phyloP scores from a whole-genome alignment of 176 grass and related monocot genomes.

The Phyllostachys edulis region DNA sequence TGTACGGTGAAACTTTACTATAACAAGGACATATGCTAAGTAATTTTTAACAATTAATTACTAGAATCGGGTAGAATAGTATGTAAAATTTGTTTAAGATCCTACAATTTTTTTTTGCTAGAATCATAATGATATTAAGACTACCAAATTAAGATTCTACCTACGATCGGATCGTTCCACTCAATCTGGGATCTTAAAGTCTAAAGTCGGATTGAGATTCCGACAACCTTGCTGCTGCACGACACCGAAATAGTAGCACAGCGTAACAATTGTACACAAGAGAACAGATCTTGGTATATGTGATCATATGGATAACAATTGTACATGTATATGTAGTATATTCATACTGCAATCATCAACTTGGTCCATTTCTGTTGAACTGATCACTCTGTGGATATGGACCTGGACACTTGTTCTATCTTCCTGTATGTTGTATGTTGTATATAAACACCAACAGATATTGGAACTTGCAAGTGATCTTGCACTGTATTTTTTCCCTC shows the following conservation, averaged over 20 bases:
- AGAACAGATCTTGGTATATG: neutral
- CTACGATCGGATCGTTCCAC: too few relatives aligned
- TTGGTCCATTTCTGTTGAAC: conserved; percentile 7
- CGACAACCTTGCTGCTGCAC: neutral
- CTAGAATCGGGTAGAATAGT: too few relatives aligned
- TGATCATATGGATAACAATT: neutral
- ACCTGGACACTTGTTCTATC: neutral
- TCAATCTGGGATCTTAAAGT: too few relatives aligned
- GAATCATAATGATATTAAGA: too few relatives aligned
- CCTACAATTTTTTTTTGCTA: too few relatives aligned
- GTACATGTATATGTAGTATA: neutral
- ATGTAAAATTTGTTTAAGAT: too few relatives aligned
- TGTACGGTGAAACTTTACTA: too few relatives aligned
- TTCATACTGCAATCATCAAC: neutral
- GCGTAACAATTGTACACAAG: neutral
- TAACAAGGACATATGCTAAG: too few relatives aligned
- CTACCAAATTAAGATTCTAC: too few relatives aligned
- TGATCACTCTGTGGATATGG: neutral
- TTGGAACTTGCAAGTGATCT: neutral
- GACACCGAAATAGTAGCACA: neutral
- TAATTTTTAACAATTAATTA: too few relatives aligned
- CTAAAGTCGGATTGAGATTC: too few relatives aligned
- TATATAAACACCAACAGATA: neutral
- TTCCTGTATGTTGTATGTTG: neutral
- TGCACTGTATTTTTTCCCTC: neutral